A percentile compares a stretch with the other conserved stretches of the same genome.
Conservation (phyloP, 768 basidiomycete species). For the Tubosaeta sp. region DNA sequence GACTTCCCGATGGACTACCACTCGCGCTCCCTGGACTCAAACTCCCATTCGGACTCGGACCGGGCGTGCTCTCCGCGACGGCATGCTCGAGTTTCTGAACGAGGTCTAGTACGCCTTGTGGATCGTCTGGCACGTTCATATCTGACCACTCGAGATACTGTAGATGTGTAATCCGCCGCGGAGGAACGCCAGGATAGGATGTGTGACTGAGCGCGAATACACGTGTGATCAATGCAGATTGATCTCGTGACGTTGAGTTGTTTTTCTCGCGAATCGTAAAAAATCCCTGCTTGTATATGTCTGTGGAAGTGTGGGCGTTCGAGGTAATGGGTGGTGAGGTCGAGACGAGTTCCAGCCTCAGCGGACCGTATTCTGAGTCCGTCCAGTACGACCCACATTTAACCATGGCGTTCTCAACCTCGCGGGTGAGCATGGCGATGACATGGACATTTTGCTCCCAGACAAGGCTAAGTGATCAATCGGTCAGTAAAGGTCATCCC, state of each 20-base stretch:
- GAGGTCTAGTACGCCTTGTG: constrained; percentile 68
- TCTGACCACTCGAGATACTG: constrained; percentile 97
- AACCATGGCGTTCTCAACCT: constrained; percentile 80
- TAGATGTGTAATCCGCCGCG: constrained; percentile 75
- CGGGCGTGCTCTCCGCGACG: constrained; percentile 26
- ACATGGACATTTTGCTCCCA: constrained; percentile 96
- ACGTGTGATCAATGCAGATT: constrained; percentile 44
- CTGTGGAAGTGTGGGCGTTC: constrained; percentile 10
- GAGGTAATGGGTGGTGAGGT: constrained; percentile 37
- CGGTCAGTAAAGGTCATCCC: constrained; percentile 3
- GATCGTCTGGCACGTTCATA: constrained; percentile 88
- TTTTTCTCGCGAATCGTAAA: constrained; percentile 30
- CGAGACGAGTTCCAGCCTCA: constrained; percentile 54
- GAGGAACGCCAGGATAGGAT: constrained; percentile 52
- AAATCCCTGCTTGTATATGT: constrained; percentile 30
- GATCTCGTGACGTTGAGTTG: constrained; percentile 8
- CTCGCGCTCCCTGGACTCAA: constrained; percentile 18
- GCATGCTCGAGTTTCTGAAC: constrained; percentile 60
- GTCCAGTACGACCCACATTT: constrained; percentile 94
- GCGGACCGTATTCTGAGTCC: constrained; percentile 61
- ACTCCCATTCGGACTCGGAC: constrained; percentile 27
- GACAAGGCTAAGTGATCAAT: constrained; percentile 50
- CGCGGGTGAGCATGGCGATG: constrained; percentile 94
- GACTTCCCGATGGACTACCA: constrained; percentile 14
- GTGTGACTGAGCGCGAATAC: constrained; percentile 66